Evolutionary conservation across 1,139 yeast genomes (phyloP).

Genomic region (Hanseniaspora sp.): DNA sequence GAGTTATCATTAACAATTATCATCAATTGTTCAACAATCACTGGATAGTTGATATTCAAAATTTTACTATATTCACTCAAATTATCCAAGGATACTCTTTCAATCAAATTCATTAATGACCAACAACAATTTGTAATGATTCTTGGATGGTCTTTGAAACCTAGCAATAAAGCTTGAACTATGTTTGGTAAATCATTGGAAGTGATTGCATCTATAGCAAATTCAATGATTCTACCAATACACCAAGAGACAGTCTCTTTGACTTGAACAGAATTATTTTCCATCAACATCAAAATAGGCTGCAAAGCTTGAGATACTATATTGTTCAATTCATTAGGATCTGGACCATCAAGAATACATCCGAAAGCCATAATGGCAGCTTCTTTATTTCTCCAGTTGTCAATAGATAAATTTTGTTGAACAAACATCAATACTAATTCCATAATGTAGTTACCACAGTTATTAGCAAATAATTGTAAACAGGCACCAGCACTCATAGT

Average conservation of each 20-base stretch:
- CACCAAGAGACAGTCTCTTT: slow-evolving; percentile 98
- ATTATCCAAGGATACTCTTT: slow-evolving; percentile 1
- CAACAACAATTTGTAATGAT: slow-evolving; percentile 94
- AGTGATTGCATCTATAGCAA: slow-evolving; percentile 69
- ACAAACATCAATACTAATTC: slow-evolving; percentile 78
- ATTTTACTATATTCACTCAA: not conserved
- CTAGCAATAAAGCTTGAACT: slow-evolving; percentile 59
- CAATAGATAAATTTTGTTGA: slow-evolving; percentile 50
- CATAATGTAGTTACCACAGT: slow-evolving; percentile 75
- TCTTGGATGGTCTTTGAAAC: slow-evolving; percentile 80
- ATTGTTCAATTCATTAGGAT: slow-evolving; percentile 51
- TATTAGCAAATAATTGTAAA: slow-evolving; percentile 82
- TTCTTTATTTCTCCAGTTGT: slow-evolving; percentile 79
- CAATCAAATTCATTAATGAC: slow-evolving; percentile 71
- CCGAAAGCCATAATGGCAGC: slow-evolving; percentile 99
- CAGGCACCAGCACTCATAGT: slow-evolving; percentile 99
- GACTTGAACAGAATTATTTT: slow-evolving; percentile 68
- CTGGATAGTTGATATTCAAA: slow-evolving; percentile 12
- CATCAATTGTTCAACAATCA: slow-evolving; percentile 60
- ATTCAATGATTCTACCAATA: slow-evolving; percentile 87
- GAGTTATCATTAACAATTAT: slow-evolving; percentile 44
- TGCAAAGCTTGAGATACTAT: slow-evolving; percentile 72
- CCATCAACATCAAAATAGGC: slow-evolving; percentile 63
- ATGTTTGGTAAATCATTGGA: slow-evolving; percentile 51
- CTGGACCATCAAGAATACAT: slow-evolving; percentile 91